Evolutionary conservation across 2,329 filamentous ascomycete genomes (phyloP).

Genomic region (Penicillium sp.): DNA sequence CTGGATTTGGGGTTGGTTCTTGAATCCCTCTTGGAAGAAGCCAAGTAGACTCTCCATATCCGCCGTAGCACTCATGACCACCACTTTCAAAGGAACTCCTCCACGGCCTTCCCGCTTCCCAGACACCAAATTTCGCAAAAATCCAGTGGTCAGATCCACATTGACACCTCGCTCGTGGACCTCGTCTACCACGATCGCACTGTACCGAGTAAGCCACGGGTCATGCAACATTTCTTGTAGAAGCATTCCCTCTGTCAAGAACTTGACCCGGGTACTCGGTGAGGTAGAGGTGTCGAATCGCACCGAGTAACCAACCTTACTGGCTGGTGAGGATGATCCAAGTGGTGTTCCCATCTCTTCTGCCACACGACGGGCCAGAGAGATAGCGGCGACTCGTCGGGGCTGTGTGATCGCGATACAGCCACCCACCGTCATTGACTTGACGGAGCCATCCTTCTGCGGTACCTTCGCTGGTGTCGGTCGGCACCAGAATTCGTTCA

Average conservation of each 20-base stretch:
- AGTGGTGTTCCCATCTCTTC: conserved; percentile 73
- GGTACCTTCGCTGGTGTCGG: conserved; percentile 56
- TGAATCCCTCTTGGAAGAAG: conserved; percentile 64
- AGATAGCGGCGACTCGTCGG: conserved; percentile 88
- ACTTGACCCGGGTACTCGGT: conserved; percentile 85
- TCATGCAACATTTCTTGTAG: conserved; percentile 91
- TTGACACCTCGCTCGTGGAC: conserved; percentile 96
- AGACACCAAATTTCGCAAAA: conserved; percentile 74
- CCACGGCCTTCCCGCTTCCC: conserved; percentile 62
- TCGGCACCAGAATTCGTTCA: conserved; percentile 76
- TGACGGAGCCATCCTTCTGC: conserved; percentile 27
- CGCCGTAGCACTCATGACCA: conserved; percentile 96
- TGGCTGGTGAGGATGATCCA: conserved; percentile 58
- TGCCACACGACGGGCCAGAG: conserved; percentile 82
- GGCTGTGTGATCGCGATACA: conserved; percentile 94
- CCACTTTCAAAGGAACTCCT: conserved; percentile 77
- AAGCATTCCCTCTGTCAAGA: conserved; percentile 93
- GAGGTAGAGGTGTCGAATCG: conserved; percentile 87
- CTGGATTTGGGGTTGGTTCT: conserved; percentile 6
- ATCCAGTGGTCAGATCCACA: conserved; percentile 86
- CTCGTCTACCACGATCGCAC: conserved; percentile 89
- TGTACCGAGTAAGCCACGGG: conserved; percentile 79
- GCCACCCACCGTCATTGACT: conserved; percentile 63
- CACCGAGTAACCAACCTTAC: conserved; percentile 85
- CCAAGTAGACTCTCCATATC: conserved; percentile 75